These are phyloP conservation scores for Astrothelium macrocarpum DNA, from an alignment of 495 filamentous ascomycete species.

Conservation along the genomic window DNA sequence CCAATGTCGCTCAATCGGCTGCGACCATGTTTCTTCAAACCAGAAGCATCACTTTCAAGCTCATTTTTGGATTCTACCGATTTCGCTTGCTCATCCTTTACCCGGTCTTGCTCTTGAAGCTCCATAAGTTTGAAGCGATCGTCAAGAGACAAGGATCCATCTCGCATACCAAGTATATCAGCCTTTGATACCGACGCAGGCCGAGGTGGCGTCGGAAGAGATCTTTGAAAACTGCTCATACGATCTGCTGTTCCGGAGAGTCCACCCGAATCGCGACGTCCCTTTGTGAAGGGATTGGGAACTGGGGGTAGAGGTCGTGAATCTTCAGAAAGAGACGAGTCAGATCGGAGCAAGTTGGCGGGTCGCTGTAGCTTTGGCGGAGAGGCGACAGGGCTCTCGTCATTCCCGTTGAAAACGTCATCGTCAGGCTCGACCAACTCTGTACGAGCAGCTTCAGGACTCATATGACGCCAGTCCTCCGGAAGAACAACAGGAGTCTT, in stretches of 20 bases:
- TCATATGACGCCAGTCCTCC: constrained; percentile 87
- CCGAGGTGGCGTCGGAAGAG: constrained; percentile 54
- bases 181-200: constrained; percentile 55
- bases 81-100: neutral
- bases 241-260: constrained; percentile 56
- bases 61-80: constrained; percentile 29
- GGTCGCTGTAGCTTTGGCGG: constrained; percentile 16
- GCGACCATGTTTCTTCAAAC: neutral
- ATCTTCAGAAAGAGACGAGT: constrained; percentile 9
- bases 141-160: constrained; percentile 65
- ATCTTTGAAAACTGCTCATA: constrained; percentile 48
- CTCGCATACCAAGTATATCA: constrained; percentile 59
- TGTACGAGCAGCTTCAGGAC: constrained; percentile 45
- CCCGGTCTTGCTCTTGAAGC: constrained; percentile 42
- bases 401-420: constrained; percentile 60
- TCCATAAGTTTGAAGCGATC: constrained; percentile 77
- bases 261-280: constrained; percentile 29
- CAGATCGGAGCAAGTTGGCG: neutral
- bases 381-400: constrained; percentile 54
- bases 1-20: neutral
- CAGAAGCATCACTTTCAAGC: neutral
- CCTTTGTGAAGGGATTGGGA: constrained; percentile 18
- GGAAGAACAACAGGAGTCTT: constrained; percentile 95
- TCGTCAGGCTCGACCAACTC: constrained; percentile 47
- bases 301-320: constrained; percentile 31